Conservation (phyloP, 2,329 filamentous ascomycete genomes). For the Colletotrichum theobromicola region DNA sequence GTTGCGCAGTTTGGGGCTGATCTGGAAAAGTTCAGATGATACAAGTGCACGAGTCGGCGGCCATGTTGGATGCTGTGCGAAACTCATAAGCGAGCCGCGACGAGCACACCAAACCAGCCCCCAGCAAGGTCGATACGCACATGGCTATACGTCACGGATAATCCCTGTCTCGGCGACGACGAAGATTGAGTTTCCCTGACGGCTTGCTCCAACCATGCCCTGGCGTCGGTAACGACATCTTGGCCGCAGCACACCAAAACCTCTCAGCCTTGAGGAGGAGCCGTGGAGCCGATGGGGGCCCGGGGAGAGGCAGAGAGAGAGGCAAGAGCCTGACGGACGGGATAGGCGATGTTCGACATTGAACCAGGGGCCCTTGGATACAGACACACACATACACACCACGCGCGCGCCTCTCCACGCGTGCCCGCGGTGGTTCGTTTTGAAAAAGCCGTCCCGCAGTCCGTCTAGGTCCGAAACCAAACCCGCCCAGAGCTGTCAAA, state of each 20-base stretch:
- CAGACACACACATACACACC: neutral
- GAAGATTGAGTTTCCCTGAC: neutral
- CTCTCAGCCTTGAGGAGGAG: neutral
- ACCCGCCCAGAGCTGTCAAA: neutral
- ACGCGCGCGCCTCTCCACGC: neutral
- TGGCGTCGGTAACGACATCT: neutral
- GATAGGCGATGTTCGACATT: neutral
- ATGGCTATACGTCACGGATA: neutral
- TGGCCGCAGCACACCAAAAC: neutral
- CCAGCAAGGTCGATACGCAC: neutral
- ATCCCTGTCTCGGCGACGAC: neutral
- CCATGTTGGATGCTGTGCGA: neutral
- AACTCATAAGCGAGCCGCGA: neutral
- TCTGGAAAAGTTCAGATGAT: slow-evolving; percentile 6
- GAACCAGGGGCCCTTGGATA: neutral
- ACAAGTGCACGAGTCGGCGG: slow-evolving; percentile 1
- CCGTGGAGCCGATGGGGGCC: neutral
- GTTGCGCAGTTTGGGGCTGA: slow-evolving; percentile 1
- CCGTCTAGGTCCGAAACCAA: neutral
- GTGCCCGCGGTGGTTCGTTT: neutral
- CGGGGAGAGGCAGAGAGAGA: neutral
- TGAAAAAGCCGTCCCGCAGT: neutral
- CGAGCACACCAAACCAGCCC: neutral
- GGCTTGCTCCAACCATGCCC: neutral
- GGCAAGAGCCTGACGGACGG: neutral